Conservation (phyloP, 108 stramenopile species). For the Conticribra guillardii region DNA sequence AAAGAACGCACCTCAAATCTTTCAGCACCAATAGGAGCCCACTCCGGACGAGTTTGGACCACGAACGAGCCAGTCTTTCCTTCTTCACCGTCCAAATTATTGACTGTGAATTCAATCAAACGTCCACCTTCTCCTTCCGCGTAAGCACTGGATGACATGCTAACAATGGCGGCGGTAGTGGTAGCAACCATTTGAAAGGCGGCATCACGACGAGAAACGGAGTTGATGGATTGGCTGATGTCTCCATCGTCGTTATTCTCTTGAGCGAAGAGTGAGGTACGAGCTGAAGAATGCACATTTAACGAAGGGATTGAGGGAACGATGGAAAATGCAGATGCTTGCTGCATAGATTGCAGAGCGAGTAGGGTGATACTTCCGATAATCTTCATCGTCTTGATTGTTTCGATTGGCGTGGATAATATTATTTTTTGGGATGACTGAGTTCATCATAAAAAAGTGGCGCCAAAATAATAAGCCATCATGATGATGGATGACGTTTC, state of each 20-base stretch:
- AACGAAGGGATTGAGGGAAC: conserved; percentile 10
- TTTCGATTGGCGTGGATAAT: no score
- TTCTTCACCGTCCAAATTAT: conserved; percentile 69
- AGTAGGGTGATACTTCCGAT: conserved; percentile 15
- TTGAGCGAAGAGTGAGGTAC: conserved; percentile 14
- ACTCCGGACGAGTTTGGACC: conserved; percentile 71
- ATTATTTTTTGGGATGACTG: no score
- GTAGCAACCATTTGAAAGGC: conserved; percentile 16
- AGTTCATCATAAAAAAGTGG: no score
- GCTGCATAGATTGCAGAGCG: conserved; percentile 15
- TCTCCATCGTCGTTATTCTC: not conserved
- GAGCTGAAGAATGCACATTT: not conserved
- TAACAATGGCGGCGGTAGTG: conserved; percentile 16
- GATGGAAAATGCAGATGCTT: conserved; percentile 24
- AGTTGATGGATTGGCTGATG: not conserved
- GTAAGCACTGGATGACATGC: not conserved
- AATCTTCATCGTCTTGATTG: conserved; percentile 24
- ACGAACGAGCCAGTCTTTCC: conserved; percentile 70
- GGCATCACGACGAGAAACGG: conserved; percentile 28
- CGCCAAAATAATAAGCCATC: no score
- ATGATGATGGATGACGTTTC: no score
- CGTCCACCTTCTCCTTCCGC: conserved; percentile 39
- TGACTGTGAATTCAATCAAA: conserved; percentile 68
- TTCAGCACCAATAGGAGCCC: conserved; percentile 81
- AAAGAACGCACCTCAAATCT: conserved; percentile 80